Evolutionary conservation across 2,329 filamentous ascomycete species (phyloP), one percentile per base, ranked within the genome.

Genomic region (Incumbomyces delicatus): DNA sequence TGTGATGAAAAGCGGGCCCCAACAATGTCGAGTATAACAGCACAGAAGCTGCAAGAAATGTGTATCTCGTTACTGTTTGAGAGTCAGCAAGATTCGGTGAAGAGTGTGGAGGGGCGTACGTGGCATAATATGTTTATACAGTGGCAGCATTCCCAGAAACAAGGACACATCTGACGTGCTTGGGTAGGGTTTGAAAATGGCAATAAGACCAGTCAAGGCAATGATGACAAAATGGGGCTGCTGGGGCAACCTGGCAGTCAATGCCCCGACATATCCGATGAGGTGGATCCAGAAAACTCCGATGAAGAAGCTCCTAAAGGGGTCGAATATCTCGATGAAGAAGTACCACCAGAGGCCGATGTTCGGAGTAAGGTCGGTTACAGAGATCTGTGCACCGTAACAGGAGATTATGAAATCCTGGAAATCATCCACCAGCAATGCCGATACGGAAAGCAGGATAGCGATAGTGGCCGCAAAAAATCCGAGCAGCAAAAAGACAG

Each of bases 321-420:
- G 90, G 67, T 98, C 92, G 63, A 98, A 98, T 81, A 98, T 98
- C 63, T 98, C 90, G 56, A 94, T 94, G 63, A 98, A 96, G 69
- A 98, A 98, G 67, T 98, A 98, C 92, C 92, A 98, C 92, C 92
- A 98, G 1, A 98, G 74, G 1, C 92, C 92, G 27, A 94, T 85
- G 55, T 96, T 98, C 11, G 92, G 92, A 0, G 90, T 94, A 34
- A 98, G 74, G 61, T 98, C 92, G 7, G 88, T 87, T 2, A 98
- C 77, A 1, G 92, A 80, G 32, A 98, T 75, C 58, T 95, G 89
- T 39, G 94, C 87, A 56, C 90, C 88, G 66, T 98, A 98, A 1
- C 92, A 95, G 16, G 88, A 87, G 6, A 76, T 67, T 16, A 96
- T 66, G 60, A 96, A 98, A 52, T 89, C 81, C 85, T 86, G 94